A percentile compares a stretch with the other conserved stretches of the same genome.
phyloP scores from a whole-genome alignment of 78 protist genomes.

The Bodo saltans region DNA sequence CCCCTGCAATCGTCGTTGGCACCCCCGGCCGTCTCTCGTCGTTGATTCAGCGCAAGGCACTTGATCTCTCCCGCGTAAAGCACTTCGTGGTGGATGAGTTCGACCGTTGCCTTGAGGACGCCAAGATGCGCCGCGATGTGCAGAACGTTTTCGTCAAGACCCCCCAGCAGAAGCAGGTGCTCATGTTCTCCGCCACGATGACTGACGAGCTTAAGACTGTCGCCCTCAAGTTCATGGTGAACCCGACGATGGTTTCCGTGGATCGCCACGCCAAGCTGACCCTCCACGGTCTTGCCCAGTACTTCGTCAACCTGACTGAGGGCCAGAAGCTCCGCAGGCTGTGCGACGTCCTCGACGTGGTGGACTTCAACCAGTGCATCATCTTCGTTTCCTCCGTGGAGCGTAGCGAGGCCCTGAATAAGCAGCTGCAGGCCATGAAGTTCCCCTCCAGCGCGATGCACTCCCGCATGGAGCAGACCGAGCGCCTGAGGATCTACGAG shows the following conservation, averaged over 20 bases:
- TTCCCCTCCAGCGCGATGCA: constrained; percentile 93
- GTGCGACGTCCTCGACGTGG: constrained; percentile 87
- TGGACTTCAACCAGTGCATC: constrained; percentile 96
- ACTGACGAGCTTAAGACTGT: constrained; percentile 60
- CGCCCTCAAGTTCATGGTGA: constrained; percentile 86
- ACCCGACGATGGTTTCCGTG: constrained; percentile 78
- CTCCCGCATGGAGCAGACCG: constrained; percentile 69
- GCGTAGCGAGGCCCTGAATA: constrained; percentile 72
- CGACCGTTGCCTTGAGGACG: constrained; percentile 80
- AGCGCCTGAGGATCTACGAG: constrained; percentile 67
- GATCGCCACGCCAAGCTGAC: constrained; percentile 91
- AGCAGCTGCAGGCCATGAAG: constrained; percentile 64
- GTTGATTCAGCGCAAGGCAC: constrained; percentile 36
- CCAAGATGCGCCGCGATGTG: constrained; percentile 92
- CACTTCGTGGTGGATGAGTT: constrained; percentile 98
- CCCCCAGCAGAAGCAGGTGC: constrained; percentile 93
- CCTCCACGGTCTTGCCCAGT: constrained; percentile 95
- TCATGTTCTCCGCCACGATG: constrained; percentile 99
- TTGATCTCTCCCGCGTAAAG: constrained; percentile 70
- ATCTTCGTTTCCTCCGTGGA: constrained; percentile 83
- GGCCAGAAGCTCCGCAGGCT: constrained; percentile 87
- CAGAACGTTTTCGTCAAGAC: constrained; percentile 86
- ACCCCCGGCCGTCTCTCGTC: constrained; percentile 96
- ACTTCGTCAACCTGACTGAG: constrained; percentile 84
- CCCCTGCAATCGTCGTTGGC: constrained; percentile 93